A percentile compares a stretch with the other conserved stretches of the same genome.
phyloP scores from a whole-genome alignment of 768 basidiomycete species.

The Dioszegia aurantiaca region DNA sequence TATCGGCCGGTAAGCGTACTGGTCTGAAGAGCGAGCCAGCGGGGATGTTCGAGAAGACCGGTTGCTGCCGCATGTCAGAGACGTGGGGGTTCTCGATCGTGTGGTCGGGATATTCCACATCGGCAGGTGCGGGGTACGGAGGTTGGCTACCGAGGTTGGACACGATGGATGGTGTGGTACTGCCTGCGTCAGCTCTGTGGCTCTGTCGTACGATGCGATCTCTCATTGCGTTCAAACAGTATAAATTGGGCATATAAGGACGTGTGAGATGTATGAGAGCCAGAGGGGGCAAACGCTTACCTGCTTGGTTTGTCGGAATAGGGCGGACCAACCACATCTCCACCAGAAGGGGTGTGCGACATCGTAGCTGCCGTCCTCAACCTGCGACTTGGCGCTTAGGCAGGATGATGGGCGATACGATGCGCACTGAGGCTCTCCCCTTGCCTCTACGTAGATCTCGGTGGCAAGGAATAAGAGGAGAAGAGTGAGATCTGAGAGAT shows the following conservation, averaged over 20 bases:
- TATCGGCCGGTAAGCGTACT: slow-evolving; percentile 28
- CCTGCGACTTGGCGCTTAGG: neutral
- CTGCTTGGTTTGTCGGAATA: slow-evolving; percentile 2
- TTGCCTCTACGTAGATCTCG: too few species aligned
- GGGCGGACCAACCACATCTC: neutral
- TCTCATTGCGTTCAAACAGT: too few species aligned
- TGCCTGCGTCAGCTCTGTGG: too few species aligned
- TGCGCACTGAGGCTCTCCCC: neutral
- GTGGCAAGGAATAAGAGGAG: neutral
- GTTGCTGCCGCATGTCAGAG: slow-evolving; percentile 23
- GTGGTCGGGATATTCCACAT: slow-evolving; percentile 30
- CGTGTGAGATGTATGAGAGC: too few species aligned
- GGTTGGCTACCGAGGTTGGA: slow-evolving; percentile 9
- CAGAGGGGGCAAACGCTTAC: neutral
- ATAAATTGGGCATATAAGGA: too few species aligned
- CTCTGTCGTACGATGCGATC: too few species aligned
- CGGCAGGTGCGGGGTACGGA: slow-evolving; percentile 36
- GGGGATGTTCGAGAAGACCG: slow-evolving; percentile 28
- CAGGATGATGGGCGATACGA: too few species aligned
- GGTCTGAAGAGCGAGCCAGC: slow-evolving; percentile 34
- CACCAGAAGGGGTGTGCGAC: neutral
- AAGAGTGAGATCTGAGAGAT: neutral
- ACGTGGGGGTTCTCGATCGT: slow-evolving; percentile 26
- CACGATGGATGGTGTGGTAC: neutral
- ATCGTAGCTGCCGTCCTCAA: neutral